Evolutionary conservation across 2,329 filamentous ascomycete genomes (phyloP).

Genomic region (Aspergillus fructus): DNA sequence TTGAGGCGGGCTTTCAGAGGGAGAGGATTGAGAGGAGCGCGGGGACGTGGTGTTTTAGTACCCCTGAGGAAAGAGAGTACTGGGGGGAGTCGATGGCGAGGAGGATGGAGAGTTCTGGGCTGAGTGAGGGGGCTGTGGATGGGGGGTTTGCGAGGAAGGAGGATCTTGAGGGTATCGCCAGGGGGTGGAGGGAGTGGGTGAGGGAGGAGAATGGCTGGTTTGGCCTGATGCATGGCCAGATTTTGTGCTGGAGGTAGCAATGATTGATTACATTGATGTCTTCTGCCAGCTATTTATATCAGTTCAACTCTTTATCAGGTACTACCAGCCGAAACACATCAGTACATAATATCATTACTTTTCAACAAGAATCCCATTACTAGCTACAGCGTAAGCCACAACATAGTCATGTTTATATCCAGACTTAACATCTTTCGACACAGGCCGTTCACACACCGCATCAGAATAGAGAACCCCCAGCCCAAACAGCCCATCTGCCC

Average conservation of each 20-base stretch:
- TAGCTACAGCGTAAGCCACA: no score
- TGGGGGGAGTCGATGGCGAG: conserved; percentile 38
- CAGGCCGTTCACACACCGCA: no score
- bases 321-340: no score
- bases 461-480: background rate
- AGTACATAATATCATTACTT: no score
- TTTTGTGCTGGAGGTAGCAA: conserved; percentile 35
- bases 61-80: conserved; percentile 31
- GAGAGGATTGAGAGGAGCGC: conserved; percentile 27
- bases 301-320: no score
- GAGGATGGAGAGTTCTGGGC: conserved; percentile 28
- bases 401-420: no score
- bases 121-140: conserved; percentile 28
- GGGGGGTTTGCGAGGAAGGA: conserved; percentile 31
- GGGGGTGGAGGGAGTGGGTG: conserved; percentile 36
- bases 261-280: no score
- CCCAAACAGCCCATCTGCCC: background rate
- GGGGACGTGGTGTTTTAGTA: conserved; percentile 38
- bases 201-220: conserved; percentile 38
- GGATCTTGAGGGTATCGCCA: conserved; percentile 32
- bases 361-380: no score
- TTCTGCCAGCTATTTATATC: no score
- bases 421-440: no score
- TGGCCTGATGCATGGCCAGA: conserved; percentile 38
- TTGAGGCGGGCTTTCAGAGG: conserved; percentile 33